Percentiles rank a stretch among this genome's conserved stretches.
Conservation (phyloP, 371 early-diverging fungal species). For the Dentiscutata heterogama region DNA sequence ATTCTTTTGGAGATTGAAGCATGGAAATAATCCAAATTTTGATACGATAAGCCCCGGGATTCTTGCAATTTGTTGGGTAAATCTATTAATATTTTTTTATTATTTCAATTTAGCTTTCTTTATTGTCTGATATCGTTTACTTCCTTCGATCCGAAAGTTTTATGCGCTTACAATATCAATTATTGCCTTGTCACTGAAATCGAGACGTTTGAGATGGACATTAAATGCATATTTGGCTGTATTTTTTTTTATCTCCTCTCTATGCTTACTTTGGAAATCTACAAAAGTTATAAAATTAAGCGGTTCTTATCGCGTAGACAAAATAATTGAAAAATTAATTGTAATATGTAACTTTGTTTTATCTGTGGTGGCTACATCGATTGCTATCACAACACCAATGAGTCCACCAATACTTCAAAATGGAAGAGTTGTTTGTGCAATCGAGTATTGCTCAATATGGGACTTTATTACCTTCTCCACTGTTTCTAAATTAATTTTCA, state of each 20-base stretch:
- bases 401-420: conserved; percentile 22
- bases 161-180: neutral
- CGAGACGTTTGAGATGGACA: conserved; percentile 16
- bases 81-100: conserved; percentile 4
- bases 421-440: conserved; percentile 1
- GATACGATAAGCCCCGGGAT: neutral
- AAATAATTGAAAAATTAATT: neutral
- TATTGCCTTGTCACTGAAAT: neutral
- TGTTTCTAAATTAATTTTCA: conserved; percentile 1
- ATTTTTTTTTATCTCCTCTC: neutral
- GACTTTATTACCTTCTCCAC: conserved; percentile 10
- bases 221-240: conserved; percentile 8
- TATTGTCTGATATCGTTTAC: neutral
- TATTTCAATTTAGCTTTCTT: neutral
- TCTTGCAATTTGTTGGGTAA: conserved; percentile 28
- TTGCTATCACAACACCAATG: conserved; percentile 29
- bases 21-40: neutral
- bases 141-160: neutral
- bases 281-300: neutral
- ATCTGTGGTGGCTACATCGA: neutral
- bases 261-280: conserved; percentile 15
- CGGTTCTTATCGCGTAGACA: neutral
- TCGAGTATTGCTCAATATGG: conserved; percentile 22
- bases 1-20: neutral
- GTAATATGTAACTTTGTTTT: neutral